Conservation (phyloP, 352 stramenopile species). For the Paralagenidium karlingii region DNA sequence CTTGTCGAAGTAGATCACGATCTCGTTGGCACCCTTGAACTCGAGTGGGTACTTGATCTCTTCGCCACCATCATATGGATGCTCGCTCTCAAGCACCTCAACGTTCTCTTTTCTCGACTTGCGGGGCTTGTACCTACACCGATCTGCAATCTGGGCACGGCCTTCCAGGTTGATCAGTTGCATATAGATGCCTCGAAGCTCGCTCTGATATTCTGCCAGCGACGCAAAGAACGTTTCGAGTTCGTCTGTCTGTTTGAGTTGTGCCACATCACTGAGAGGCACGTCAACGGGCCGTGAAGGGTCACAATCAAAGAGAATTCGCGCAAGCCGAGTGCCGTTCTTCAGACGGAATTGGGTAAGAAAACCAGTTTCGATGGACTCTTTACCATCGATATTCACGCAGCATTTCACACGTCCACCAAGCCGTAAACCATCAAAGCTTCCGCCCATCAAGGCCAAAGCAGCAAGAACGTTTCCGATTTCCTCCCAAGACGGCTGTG, state of each 20-base stretch:
- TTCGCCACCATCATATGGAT: conserved; percentile 52
- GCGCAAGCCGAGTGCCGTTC: conserved; percentile 20
- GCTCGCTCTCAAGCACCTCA: conserved; percentile 65
- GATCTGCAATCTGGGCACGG: no score
- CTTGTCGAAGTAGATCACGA: conserved; percentile 76
- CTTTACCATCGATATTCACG: conserved; percentile 62
- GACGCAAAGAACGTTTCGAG: conserved; percentile 23
- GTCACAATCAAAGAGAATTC: conserved; percentile 62
- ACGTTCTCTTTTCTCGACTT: conserved; percentile 48
- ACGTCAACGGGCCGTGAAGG: conserved; percentile 33
- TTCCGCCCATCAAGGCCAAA: conserved; percentile 41
- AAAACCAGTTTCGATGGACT: conserved; percentile 57
- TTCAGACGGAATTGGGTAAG: conserved; percentile 36
- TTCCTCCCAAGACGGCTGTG: neutral
- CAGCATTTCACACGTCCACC: conserved; percentile 53
- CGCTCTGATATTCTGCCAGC: no score
- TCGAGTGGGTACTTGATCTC: conserved; percentile 44
- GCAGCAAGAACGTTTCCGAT: conserved; percentile 19
- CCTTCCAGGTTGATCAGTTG: no score
- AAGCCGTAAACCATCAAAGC: conserved; percentile 27
- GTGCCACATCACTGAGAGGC: conserved; percentile 26
- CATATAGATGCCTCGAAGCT: conserved; percentile 14
- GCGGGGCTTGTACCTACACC: conserved; percentile 25
- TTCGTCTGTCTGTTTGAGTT: conserved; percentile 26
- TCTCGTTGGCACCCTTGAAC: conserved; percentile 52